These are phyloP conservation scores for Hypomontagnella submonticulosa DNA, from an alignment of 495 filamentous ascomycete species.

Conservation along the genomic window DNA sequence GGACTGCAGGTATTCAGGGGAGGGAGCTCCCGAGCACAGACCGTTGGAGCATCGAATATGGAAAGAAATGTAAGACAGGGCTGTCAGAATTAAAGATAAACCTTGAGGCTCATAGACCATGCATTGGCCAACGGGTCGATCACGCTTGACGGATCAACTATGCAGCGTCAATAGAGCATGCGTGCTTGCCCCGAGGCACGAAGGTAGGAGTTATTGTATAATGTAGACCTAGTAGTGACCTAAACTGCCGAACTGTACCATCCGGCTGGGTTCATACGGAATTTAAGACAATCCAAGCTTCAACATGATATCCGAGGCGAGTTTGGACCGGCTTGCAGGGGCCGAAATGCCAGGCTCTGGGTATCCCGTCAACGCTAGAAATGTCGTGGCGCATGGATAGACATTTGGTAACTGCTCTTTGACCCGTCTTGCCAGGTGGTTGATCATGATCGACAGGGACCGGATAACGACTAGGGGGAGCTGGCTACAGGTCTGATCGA, in stretches of 20 bases:
- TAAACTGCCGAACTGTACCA: not conserved
- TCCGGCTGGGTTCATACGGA: not conserved
- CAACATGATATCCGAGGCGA: conserved; percentile 16
- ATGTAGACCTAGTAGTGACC: not conserved
- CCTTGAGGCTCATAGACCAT: conserved; percentile 28
- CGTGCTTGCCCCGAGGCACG: conserved; percentile 13
- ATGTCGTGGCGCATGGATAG: conserved; percentile 33
- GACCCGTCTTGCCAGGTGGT: conserved; percentile 9
- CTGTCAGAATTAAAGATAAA: conserved; percentile 15
- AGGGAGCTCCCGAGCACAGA: conserved; percentile 27
- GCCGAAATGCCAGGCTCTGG: conserved; percentile 21
- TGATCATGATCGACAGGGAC: conserved; percentile 44
- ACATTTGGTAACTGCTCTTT: conserved; percentile 12
- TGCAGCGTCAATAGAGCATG: conserved; percentile 12
- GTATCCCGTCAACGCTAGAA: conserved; percentile 17
- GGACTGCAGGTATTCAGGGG: conserved; percentile 13
- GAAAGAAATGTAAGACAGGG: conserved; percentile 16
- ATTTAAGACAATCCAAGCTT: conserved; percentile 22
- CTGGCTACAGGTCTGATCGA: conserved; percentile 32
- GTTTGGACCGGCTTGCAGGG: conserved; percentile 29
- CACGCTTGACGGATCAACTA: not conserved
- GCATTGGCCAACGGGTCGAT: conserved; percentile 3
- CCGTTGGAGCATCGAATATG: conserved; percentile 26
- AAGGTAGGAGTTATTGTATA: conserved; percentile 7
- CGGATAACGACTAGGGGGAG: conserved; percentile 22